Evolutionary conservation across 2,329 filamentous ascomycete species (phyloP).

Genomic region (Aureobasidium sp.): DNA sequence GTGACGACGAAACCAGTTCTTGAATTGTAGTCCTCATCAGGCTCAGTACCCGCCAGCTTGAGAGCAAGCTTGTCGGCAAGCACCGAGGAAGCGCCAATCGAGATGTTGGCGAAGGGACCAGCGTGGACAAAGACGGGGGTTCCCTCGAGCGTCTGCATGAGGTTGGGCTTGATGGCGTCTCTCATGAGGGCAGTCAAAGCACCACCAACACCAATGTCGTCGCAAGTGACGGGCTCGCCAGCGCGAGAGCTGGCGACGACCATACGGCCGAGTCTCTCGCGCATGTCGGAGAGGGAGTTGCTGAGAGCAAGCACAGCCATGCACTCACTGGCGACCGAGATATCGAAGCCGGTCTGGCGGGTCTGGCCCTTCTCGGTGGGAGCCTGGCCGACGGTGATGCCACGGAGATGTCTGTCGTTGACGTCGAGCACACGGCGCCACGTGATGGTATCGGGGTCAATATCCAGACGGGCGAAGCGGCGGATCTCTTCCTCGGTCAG

Average conservation of each 20-base stretch:
- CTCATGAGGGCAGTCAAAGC: slow-evolving; percentile 92
- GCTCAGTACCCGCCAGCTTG: slow-evolving; percentile 91
- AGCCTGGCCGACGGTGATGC: slow-evolving; percentile 81
- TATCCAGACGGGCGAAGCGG: slow-evolving; percentile 88
- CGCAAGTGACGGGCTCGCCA: slow-evolving; percentile 90
- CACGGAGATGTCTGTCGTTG: slow-evolving; percentile 88
- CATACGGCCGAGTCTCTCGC: slow-evolving; percentile 90
- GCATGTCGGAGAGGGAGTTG: slow-evolving; percentile 79
- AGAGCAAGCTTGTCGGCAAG: slow-evolving; percentile 91
- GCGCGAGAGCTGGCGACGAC: slow-evolving; percentile 80
- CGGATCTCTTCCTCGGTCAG: slow-evolving; percentile 83
- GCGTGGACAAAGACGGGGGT: slow-evolving; percentile 97
- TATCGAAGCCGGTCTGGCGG: slow-evolving; percentile 90
- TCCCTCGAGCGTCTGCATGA: slow-evolving; percentile 97
- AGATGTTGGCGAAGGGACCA: slow-evolving; percentile 96
- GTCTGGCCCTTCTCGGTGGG: slow-evolving; percentile 84
- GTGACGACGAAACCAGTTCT: slow-evolving; percentile 93
- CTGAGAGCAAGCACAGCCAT: slow-evolving; percentile 97
- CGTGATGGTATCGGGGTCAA: slow-evolving; percentile 93
- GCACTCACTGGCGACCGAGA: slow-evolving; percentile 93
- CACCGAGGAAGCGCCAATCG: slow-evolving; percentile 92
- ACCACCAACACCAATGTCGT: slow-evolving; percentile 88
- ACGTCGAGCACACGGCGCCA: slow-evolving; percentile 96
- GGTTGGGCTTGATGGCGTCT: slow-evolving; percentile 96
- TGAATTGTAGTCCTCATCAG: slow-evolving; percentile 73